Base-by-base conservation (phyloP, 2,329 filamentous ascomycete genomes). In the Rhynchosporium secalis region DNA sequence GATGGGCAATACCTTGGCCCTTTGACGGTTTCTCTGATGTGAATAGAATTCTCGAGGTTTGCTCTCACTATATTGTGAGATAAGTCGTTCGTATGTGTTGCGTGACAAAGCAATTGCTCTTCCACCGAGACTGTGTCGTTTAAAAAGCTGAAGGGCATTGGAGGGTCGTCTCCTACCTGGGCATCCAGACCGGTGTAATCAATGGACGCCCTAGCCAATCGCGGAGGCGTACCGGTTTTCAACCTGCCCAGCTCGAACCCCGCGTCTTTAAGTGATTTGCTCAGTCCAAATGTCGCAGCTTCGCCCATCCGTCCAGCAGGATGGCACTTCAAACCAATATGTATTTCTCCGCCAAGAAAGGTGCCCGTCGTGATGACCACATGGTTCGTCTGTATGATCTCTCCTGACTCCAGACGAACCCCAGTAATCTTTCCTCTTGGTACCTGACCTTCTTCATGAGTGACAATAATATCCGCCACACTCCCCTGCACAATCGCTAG, bases 281-380 rank as follows among this genome's bases (percentile, higher is more conserved):
- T 97, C 60, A 99, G 78, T 0, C 94, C 94, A 72, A 92, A 92
- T 0, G 95, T 97, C 0, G 95, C 93, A 28, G 91, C 91, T 77
- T 99, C 95, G 10, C 94, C 95, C 80, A 99, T 92, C 8, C 95
- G 86, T 1, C 95, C 95, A 0, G 95, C 90, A 0, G 95, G 93
- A 72, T 86, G 96, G 3, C 83, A 84, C 58, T 96, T 84, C 7
- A 98, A 78, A 0, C 92, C 95, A 65, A 99, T 96, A 71, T 99
- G 95, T 65, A 99, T 99, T 76, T 99, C 95, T 20, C 93, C 95
- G 10, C 94, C 90, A 4, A 99, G 78, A 72, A 99, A 99, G 0
- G 95, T 99, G 0, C 95, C 95, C 0, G 95, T 99, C 0, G 95
- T 98, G 69, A 99, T 97, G 29, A 99, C 85, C 41, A 98, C 93